phyloP scores from a whole-genome alignment of 2,329 filamentous ascomycete genomes.

The Diaporthe sp. region DNA sequence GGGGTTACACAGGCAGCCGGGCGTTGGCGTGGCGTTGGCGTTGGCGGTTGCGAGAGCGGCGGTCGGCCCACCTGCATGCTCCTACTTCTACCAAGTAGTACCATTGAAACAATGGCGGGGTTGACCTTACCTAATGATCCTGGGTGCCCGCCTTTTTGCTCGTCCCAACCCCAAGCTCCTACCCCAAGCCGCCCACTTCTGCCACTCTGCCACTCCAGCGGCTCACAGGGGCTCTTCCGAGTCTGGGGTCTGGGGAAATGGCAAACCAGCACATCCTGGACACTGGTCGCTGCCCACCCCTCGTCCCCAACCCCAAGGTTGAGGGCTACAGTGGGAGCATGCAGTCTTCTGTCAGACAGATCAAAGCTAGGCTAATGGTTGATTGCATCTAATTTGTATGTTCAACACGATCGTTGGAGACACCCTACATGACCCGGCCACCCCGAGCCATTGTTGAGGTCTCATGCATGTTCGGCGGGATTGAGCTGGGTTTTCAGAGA shows the following conservation, averaged over 20 bases:
- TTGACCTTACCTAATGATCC: conserved; percentile 18
- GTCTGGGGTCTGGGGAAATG: conserved; percentile 35
- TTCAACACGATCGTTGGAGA: not conserved
- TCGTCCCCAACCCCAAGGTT: not conserved
- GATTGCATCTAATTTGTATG: not conserved
- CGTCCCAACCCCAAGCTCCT: conserved; percentile 11
- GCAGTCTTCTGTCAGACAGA: not conserved
- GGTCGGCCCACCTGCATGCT: conserved; percentile 2
- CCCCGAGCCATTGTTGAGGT: conserved; percentile 10
- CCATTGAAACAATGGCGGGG: conserved; percentile 19
- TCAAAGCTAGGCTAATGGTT: not conserved
- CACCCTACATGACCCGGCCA: not conserved
- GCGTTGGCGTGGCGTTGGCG: not conserved
- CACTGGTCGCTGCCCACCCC: not conserved
- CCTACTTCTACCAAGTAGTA: not conserved
- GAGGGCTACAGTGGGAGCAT: not conserved
- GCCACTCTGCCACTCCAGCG: conserved; percentile 5
- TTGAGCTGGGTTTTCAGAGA: conserved; percentile 16
- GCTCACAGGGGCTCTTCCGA: conserved; percentile 17
- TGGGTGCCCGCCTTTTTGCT: conserved; percentile 14
- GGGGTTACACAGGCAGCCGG: not conserved
- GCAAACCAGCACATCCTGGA: conserved; percentile 14
- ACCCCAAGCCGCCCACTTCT: conserved; percentile 10
- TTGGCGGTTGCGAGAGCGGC: not conserved
- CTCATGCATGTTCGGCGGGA: conserved; percentile 1